Conservation (phyloP, 768 basidiomycete genomes). For the Lentinula lateritia region DNA sequence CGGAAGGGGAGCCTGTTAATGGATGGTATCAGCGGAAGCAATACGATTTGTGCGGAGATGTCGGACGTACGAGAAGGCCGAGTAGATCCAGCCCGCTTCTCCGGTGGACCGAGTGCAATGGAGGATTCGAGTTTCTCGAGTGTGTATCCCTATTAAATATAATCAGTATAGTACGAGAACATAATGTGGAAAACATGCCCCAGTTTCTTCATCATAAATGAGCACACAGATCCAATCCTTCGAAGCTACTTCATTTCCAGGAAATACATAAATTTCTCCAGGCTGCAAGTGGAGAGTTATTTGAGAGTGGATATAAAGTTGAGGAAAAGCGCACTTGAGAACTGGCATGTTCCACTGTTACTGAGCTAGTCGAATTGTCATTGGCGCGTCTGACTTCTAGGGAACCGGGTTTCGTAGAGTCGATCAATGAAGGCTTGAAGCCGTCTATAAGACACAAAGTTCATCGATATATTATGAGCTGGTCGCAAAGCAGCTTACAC, state of each 20-base stretch:
- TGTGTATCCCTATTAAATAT: slow-evolving; percentile 49
- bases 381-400: slow-evolving; percentile 54
- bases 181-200: slow-evolving; percentile 35
- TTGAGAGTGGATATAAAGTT: background rate
- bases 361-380: slow-evolving; percentile 35
- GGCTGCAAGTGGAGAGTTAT: slow-evolving; percentile 24
- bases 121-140: slow-evolving; percentile 73
- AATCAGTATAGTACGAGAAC: background rate
- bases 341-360: slow-evolving; percentile 63
- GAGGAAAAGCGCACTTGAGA: slow-evolving; percentile 42
- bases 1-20: background rate
- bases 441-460: slow-evolving; percentile 43
- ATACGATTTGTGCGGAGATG: slow-evolving; percentile 5
- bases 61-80: slow-evolving; percentile 22
- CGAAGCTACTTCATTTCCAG: slow-evolving; percentile 50
- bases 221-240: slow-evolving; percentile 75
- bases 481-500: slow-evolving; percentile 38
- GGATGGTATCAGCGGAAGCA: background rate
- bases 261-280: slow-evolving; percentile 50
- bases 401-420: slow-evolving; percentile 57
- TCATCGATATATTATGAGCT: background rate
- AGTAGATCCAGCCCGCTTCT: slow-evolving; percentile 23
- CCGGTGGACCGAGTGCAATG: slow-evolving; percentile 35
- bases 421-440: slow-evolving; percentile 71
- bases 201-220: slow-evolving; percentile 72